Percentiles rank a stretch among this genome's conserved stretches.
Conservation (phyloP, 768 basidiomycete genomes). For the Clitopilus hobsonii region DNA sequence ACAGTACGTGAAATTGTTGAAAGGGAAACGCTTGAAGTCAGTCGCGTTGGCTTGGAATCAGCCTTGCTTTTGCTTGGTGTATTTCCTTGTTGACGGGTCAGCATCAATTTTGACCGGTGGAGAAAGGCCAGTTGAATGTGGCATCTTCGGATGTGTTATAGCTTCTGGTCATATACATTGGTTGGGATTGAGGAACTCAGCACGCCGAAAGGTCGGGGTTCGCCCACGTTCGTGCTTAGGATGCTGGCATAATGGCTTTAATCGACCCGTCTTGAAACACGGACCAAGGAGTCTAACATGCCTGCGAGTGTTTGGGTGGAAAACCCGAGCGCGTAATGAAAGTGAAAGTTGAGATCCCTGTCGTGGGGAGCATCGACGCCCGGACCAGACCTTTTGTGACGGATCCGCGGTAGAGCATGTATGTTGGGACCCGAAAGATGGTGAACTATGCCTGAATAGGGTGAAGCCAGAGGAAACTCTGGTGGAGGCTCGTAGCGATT, state of each 20-base stretch:
- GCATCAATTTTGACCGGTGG: conserved; percentile 60
- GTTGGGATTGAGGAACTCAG: conserved; percentile 59
- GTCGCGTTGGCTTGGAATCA: conserved; percentile 53
- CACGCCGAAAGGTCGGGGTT: conserved; percentile 9
- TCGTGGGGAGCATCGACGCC: conserved; percentile 74
- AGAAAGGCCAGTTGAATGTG: conserved; percentile 58
- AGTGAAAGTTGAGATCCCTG: conserved; percentile 94
- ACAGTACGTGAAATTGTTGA: conserved; percentile 80
- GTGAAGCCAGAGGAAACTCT: conserved; percentile 95
- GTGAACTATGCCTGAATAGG: conserved; percentile 88
- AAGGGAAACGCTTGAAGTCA: conserved; percentile 76
- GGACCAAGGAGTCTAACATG: conserved; percentile 86
- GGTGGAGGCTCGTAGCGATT: conserved; percentile 94
- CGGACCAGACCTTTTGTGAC: conserved; percentile 69
- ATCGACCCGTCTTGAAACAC: conserved; percentile 82
- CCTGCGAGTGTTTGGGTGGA: conserved; percentile 74
- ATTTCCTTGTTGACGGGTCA: conserved; percentile 57
- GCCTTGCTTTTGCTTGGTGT: conserved; percentile 47
- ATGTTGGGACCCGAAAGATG: conserved; percentile 88
- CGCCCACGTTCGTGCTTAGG: conserved; percentile 49
- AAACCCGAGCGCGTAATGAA: conserved; percentile 39
- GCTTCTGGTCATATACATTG: conserved; percentile 48
- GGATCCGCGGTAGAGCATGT: conserved; percentile 76
- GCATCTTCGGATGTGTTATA: conserved; percentile 68
- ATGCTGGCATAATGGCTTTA: conserved; percentile 77